phyloP scores from a whole-genome alignment of 306 rosid genomes.

The Prunus davidiana region DNA sequence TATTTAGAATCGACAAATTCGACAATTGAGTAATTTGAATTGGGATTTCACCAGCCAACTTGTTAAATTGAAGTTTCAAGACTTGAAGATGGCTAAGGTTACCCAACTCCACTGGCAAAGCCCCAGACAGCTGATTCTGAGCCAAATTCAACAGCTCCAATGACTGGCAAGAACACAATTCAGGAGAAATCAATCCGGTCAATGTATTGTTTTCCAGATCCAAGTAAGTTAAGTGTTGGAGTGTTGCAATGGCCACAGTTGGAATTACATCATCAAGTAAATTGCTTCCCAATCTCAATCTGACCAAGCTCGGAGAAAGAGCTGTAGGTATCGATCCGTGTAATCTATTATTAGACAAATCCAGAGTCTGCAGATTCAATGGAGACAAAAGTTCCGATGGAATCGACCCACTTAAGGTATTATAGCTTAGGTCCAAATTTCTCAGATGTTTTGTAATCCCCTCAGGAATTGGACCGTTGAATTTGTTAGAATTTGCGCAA shows the following conservation, averaged over 20 bases:
- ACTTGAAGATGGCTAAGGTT: conserved; percentile 52
- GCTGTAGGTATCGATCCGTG: conserved; percentile 44
- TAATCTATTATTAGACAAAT: conserved; percentile 52
- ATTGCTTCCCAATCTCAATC: conserved; percentile 77
- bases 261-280: not conserved
- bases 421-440: conserved; percentile 67
- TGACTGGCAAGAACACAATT: too few relatives aligned
- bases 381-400: conserved; percentile 53
- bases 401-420: conserved; percentile 34
- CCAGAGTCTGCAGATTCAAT: conserved; percentile 38
- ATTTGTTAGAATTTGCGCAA: conserved; percentile 56
- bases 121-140: too few relatives aligned
- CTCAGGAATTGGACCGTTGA: conserved; percentile 45
- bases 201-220: conserved; percentile 60
- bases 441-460: conserved; percentile 45
- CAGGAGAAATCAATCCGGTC: conserved; percentile 20
- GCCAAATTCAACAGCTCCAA: too few relatives aligned
- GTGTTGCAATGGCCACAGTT: conserved; percentile 6
- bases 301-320: conserved; percentile 45
- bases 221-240: conserved; percentile 40
- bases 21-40: conserved; percentile 23
- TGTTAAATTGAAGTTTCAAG: conserved; percentile 57
- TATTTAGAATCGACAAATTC: conserved; percentile 38
- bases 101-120: conserved; percentile 26
- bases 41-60: conserved; percentile 56